Conservation (phyloP, 768 basidiomycete genomes). For the Amanita polypyramis region DNA sequence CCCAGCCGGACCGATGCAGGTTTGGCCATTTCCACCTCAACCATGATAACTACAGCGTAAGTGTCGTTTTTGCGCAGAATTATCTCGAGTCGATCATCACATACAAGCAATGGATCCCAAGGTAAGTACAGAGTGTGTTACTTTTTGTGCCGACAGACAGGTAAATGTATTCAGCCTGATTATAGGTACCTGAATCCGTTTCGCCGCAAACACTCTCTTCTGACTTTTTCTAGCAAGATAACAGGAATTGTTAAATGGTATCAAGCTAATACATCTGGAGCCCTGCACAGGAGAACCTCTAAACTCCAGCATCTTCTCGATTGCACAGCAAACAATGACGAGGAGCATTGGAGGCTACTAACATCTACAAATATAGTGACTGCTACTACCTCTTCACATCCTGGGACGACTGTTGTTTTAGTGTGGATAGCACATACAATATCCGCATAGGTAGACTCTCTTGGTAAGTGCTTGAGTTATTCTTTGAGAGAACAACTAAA, state of each 20-base stretch:
- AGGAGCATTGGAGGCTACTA: constrained; percentile 41
- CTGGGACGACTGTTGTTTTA: constrained; percentile 44
- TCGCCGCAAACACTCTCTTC: no score
- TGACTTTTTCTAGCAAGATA: no score
- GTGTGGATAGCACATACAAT: constrained; percentile 45
- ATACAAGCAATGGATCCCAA: constrained; percentile 43
- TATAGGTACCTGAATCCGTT: no score
- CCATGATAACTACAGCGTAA: constrained; percentile 24
- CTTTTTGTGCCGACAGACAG: no score
- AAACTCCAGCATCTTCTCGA: constrained; percentile 26
- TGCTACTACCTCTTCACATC: constrained; percentile 48
- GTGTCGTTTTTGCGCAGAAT: constrained; percentile 17
- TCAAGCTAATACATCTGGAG: constrained; percentile 30
- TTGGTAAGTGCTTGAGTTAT: constrained; percentile 18
- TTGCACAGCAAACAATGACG: constrained; percentile 31
- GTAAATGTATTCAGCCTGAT: not conserved
- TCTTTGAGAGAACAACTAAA: not conserved
- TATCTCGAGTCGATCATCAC: not conserved
- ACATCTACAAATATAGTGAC: constrained; percentile 30
- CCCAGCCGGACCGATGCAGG: constrained; percentile 36
- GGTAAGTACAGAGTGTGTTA: constrained; percentile 21
- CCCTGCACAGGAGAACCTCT: constrained; percentile 32
- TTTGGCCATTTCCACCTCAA: constrained; percentile 32
- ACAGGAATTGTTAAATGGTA: no score
- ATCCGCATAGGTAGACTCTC: constrained; percentile 45